Evolutionary conservation across 2,329 filamentous ascomycete genomes (phyloP), one percentile per base, ranked within the genome.

Genomic region (Sarocladium oryzae): DNA sequence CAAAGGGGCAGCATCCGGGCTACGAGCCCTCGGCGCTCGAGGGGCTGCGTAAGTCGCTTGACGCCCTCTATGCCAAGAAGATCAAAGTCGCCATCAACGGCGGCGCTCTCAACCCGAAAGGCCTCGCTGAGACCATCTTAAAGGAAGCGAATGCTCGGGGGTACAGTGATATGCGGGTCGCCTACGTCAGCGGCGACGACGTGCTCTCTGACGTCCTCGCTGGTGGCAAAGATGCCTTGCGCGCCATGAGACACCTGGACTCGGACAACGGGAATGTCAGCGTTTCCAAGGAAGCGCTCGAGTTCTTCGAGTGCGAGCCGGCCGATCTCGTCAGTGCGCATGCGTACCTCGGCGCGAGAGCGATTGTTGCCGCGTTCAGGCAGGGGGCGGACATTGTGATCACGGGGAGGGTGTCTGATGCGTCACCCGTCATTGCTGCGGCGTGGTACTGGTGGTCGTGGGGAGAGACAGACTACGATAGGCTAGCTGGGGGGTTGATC

Each of bases 71-170:
- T 2, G 63, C 72, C 46, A 73, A 77, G 54, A 59, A 67, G 0
- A 81, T 81, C 63, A 78, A 77, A 54, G 66, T 82, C 13, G 67
- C 79, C 30, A 66, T 80, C 51, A 81, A 82, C 56, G 79, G 79
- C 2, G 79, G 80, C 1, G 76, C 73, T 2, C 68, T 77, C 15
- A 77, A 82, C 52, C 79, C 79, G 0, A 68, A 68, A 52, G 76
- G 72, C 0, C 58, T 83, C 13, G 75, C 76, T 0, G 57, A 72
- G 49, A 59, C 66, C 4, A 60, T 65, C 2, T 56, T 54, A 61
- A 56, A 57, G 7, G 61, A 61, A 15, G 63, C 71, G 35, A 58
- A 55, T 10, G 53, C 60, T 5, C 54, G 58, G 2, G 65, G 63
- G 0, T 58, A 63, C 35, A 49, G 55, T 1, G 50, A 59, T 23